A percentile compares a stretch with the other conserved stretches of the same genome.
These are phyloP conservation scores for Cadophora gregata DNA, from an alignment of 2,329 filamentous ascomycete species.

Conservation along the genomic window DNA sequence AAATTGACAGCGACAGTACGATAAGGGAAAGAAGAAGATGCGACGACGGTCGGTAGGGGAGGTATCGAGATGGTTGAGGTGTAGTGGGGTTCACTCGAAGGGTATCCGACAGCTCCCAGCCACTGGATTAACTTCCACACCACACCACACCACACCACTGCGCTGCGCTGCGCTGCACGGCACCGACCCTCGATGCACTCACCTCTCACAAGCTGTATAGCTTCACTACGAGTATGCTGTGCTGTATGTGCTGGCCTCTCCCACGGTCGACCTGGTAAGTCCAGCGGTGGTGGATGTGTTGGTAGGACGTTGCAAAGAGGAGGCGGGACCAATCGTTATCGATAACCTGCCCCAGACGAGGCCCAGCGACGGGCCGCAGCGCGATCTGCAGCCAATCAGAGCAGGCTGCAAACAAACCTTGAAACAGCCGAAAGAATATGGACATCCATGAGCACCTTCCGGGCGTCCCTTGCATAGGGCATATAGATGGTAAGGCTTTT, in stretches of 20 bases:
- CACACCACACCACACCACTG: background rate
- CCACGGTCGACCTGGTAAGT: slow-evolving; percentile 18
- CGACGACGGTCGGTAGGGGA: slow-evolving; percentile 5
- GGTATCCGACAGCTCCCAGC: slow-evolving; percentile 22
- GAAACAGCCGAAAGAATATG: slow-evolving; percentile 20
- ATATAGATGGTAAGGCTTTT: background rate
- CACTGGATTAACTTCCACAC: slow-evolving; percentile 24
- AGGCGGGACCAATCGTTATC: slow-evolving; percentile 31
- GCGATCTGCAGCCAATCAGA: slow-evolving; percentile 20
- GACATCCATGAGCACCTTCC: slow-evolving; percentile 8
- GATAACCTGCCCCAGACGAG: slow-evolving; percentile 6
- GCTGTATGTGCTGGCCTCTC: slow-evolving; percentile 21
- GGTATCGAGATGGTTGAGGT: slow-evolving; percentile 8
- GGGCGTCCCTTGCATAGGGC: slow-evolving; percentile 22
- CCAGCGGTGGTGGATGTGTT: slow-evolving; percentile 13
- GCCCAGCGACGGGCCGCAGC: slow-evolving; percentile 22
- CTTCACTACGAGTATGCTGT: background rate
- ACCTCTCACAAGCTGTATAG: background rate
- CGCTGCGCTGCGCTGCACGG: slow-evolving; percentile 11
- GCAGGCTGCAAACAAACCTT: no score
- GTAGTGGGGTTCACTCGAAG: slow-evolving; percentile 15
- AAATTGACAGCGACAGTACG: slow-evolving; percentile 8
- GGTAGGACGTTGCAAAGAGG: slow-evolving; percentile 19
- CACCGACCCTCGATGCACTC: slow-evolving; percentile 11
- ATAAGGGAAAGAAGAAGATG: slow-evolving; percentile 5